Base-by-base conservation (phyloP, 2,329 filamentous ascomycete species). In the Aspergillus clavatus region DNA sequence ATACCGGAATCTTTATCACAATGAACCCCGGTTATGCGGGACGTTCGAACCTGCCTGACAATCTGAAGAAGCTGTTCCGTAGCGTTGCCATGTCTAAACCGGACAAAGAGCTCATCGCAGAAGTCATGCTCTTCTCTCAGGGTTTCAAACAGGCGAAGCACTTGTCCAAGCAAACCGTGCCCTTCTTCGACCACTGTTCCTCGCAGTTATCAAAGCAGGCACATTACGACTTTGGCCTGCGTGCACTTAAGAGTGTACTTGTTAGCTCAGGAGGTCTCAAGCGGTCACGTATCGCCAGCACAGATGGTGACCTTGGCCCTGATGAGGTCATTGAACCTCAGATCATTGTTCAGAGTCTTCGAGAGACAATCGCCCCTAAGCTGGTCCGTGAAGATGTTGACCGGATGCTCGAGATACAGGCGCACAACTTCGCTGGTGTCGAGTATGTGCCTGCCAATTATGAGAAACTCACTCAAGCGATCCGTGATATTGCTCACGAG, bases 11-110 rank as follows among this genome's bases (percentile, higher is more conserved):
- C 65, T 99, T 99, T 75, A 98, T 99, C 67, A 99, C 93, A 29
- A 98, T 99, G 94, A 99, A 99, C 68, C 93, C 93, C 67, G 93
- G 93, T 42, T 99, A 99, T 71, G 93, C 93, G 42, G 93, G 93
- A 46, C 88, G 93, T 70, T 99, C 93, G 40, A 98, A 98, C 70
- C 73, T 99, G 61, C 93, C 93, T 2, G 93, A 99, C 72, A 99
- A 99, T 67, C 71, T 99, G 73, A 99, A 99, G 82, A 99, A 98
- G 72, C 77, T 99, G 31, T 99, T 99, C 82, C 85, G 94, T 65
- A 98, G 93, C 62, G 90, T 99, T 41, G 93, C 93, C 51, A 99
- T 99, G 93, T 98, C 93, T 8, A 98, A 97, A 71, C 93, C 93
- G 1, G 94, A 98, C 75, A 98, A 98, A 71, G 94, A 98, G 69